Evolutionary conservation across 371 early-diverging fungal species (phyloP).

Genomic region (Choanephora cucurbitarum): DNA sequence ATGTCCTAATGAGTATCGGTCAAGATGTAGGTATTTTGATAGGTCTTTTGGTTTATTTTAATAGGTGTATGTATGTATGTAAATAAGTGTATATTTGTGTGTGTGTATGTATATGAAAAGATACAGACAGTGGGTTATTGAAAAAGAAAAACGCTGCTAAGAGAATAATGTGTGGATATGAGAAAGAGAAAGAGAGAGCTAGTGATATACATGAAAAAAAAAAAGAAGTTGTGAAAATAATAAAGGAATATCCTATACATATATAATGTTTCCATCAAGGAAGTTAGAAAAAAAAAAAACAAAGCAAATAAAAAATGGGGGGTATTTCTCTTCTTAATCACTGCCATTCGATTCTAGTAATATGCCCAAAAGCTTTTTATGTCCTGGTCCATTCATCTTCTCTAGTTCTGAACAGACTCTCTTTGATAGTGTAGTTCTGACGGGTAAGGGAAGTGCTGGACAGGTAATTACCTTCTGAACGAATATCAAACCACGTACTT

Average conservation of each 20-base stretch:
- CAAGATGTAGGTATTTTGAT: too few species aligned
- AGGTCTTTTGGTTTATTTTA: neutral
- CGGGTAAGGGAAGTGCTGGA: constrained; percentile 13
- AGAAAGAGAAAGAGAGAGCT: too few species aligned
- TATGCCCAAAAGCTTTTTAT: constrained; percentile 25
- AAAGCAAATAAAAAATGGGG: too few species aligned
- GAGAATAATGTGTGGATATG: too few species aligned
- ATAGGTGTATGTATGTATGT: constrained; percentile 2
- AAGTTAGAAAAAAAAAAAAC: neutral
- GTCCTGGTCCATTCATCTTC: constrained; percentile 22
- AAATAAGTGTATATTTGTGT: neutral
- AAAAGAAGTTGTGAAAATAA: too few species aligned
- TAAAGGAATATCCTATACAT: too few species aligned
- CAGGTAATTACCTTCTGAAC: constrained; percentile 41
- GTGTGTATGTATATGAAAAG: neutral
- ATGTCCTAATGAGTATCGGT: too few species aligned
- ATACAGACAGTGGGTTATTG: too few species aligned
- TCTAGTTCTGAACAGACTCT: constrained; percentile 16
- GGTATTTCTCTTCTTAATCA: neutral
- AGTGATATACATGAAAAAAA: constrained; percentile 1
- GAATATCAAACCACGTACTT: constrained; percentile 38
- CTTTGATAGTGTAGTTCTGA: constrained; percentile 14
- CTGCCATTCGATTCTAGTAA: constrained; percentile 9
- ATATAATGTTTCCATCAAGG: constrained; percentile 4
- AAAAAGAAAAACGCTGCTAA: too few species aligned